Evolutionary conservation across 257 asterid genomes (phyloP), one percentile per base, ranked within the genome.

Genomic region (Lantana camara): DNA sequence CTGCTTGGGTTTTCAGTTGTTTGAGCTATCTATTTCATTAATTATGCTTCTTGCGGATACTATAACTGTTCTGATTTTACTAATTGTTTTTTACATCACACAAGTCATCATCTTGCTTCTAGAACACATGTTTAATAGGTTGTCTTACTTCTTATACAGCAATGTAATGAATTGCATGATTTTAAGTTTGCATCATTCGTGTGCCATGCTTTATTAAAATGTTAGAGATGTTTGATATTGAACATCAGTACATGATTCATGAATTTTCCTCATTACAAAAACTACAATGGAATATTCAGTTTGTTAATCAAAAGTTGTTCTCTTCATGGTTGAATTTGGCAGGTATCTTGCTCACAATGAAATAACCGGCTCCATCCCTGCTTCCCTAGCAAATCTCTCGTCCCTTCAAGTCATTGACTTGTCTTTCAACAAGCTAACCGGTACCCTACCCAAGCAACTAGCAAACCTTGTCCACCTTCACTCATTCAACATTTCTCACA

Each of bases 401-500:
- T 48, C 69, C 68, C 96, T 91, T 48, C 84, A 78, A 70, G 63
- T 46, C 12, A 85, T 78, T 1, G 96, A 91, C 73, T 69, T 91
- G 12, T 91, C 96, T 41, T 88, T 80, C 80, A 88, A 91, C 87
- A 78, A 80, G 63, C 87, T 91, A 38, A 79, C 82, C 0, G 98
- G 98, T 42, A 49, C 70, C 61, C 71, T 91, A 38, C 96, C 98
- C 3, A 88, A 73, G 80, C 90, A 79, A 78, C 84, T 91, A 14
- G 84, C 74, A 38, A 75, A 88, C 56, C 98, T 91, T 27, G 79
- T 62, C 51, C 87, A 46, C 72, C 90, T 91, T 48, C 74, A 75
- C n/a, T 81, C 73, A 47, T 91, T 91, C 63, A 91, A 91, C 77
- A 66, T 91, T 68, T 86, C 98, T 32, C 95, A 91, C 84, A 91